Evolutionary conservation across 495 filamentous ascomycete species (phyloP).

Genomic region (Platismatia glauca): DNA sequence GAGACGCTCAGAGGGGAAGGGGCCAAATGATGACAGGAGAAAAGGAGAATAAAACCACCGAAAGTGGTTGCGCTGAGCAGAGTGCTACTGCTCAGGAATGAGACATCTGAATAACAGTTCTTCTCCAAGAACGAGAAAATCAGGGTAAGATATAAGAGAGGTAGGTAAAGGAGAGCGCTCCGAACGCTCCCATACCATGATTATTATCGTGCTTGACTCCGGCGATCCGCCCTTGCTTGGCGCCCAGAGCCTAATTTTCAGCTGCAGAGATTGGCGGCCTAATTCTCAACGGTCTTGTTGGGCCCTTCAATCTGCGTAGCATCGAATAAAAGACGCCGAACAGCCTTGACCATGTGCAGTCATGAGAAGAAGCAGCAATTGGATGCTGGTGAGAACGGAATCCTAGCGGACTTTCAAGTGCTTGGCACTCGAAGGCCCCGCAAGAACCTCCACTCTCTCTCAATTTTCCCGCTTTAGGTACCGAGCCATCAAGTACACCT

Average conservation of each 20-base stretch:
- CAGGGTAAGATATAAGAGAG: neutral
- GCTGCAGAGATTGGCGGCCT: neutral
- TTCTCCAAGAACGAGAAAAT: neutral
- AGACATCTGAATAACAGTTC: too few relatives aligned
- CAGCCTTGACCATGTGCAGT: neutral
- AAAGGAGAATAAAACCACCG: neutral
- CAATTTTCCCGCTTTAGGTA: neutral
- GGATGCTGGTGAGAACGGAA: neutral
- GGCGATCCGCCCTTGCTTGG: too few relatives aligned
- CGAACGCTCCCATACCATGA: neutral
- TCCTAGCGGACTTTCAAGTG: neutral
- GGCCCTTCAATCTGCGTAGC: neutral
- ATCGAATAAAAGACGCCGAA: neutral
- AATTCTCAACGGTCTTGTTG: neutral
- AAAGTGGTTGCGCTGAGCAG: neutral
- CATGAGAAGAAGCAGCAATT: too few relatives aligned
- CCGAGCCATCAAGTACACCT: too few relatives aligned
- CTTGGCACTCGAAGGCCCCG: neutral
- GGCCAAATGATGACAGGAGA: neutral
- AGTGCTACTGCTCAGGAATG: neutral
- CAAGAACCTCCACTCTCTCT: neutral
- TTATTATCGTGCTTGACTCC: too few relatives aligned
- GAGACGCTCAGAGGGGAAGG: neutral
- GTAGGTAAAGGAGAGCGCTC: neutral
- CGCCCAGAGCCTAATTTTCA: neutral